phyloP scores from a whole-genome alignment of 805 yeast genomes.

The Candida easanensis region DNA sequence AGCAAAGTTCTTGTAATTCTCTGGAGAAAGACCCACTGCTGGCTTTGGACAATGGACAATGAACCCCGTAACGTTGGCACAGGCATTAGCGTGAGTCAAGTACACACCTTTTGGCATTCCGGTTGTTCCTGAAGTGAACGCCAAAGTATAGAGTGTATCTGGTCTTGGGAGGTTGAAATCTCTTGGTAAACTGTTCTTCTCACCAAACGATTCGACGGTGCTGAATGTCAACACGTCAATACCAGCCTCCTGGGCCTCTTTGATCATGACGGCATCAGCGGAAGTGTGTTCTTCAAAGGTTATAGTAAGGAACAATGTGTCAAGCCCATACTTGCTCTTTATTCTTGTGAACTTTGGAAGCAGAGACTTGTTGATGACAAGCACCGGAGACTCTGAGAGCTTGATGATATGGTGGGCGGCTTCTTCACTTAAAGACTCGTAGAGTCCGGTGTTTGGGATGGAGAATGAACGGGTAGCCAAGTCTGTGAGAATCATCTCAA shows the following conservation, averaged over 20 bases:
- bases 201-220: slow-evolving; percentile 33
- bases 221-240: slow-evolving; percentile 36
- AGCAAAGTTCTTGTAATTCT: slow-evolving; percentile 11
- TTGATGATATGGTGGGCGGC: slow-evolving; percentile 51
- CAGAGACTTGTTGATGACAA: slow-evolving; percentile 44
- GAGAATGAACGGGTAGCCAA: slow-evolving; percentile 52
- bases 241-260: slow-evolving; percentile 17
- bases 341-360: slow-evolving; percentile 40
- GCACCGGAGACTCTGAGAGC: slow-evolving; percentile 51
- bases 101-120: slow-evolving; percentile 65
- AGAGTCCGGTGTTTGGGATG: slow-evolving; percentile 40
- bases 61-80: slow-evolving; percentile 33
- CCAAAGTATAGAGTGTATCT: slow-evolving; percentile 44
- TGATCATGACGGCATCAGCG: slow-evolving; percentile 21
- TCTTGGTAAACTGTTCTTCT: slow-evolving; percentile 33
- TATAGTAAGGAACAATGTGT: slow-evolving; percentile 39
- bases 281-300: slow-evolving; percentile 43
- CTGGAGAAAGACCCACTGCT: slow-evolving; percentile 20
- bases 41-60: slow-evolving; percentile 28
- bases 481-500: slow-evolving; percentile 59
- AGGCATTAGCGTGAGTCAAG: slow-evolving; percentile 54
- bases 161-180: slow-evolving; percentile 34
- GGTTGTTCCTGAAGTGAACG: slow-evolving; percentile 64
- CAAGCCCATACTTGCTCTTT: slow-evolving; percentile 31
- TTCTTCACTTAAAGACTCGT: slow-evolving; percentile 44